phyloP scores from a whole-genome alignment of 495 filamentous ascomycete species.

The Penicillium canescens region DNA sequence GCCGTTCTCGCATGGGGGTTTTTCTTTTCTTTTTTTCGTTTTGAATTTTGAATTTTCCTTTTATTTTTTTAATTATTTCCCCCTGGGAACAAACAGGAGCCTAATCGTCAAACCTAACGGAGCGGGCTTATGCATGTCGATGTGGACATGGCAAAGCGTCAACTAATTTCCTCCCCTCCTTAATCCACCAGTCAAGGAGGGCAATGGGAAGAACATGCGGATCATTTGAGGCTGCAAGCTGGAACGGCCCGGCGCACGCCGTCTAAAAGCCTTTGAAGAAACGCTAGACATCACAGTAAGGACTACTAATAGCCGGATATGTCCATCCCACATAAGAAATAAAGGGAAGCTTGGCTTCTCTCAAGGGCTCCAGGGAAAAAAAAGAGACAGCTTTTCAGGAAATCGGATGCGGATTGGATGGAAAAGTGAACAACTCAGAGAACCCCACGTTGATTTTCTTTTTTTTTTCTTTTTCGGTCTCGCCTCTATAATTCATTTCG shows the following conservation, averaged over 20 bases:
- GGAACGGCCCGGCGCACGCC: slow-evolving; percentile 53
- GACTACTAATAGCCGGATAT: slow-evolving; percentile 7
- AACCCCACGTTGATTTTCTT: slow-evolving; percentile 24
- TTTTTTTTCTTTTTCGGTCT: slow-evolving; percentile 6
- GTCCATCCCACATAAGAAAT: slow-evolving; percentile 8
- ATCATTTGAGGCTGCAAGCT: slow-evolving; percentile 55
- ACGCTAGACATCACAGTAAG: slow-evolving; percentile 35
- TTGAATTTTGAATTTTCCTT: slow-evolving; percentile 2
- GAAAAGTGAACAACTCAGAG: slow-evolving; percentile 37
- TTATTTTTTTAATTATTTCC: slow-evolving; percentile 2
- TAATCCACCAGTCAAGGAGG: slow-evolving; percentile 40
- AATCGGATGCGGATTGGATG: slow-evolving; percentile 18
- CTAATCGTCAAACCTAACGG: slow-evolving; percentile 42
- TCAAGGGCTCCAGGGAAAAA: slow-evolving; percentile 7
- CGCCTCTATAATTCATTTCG: neutral
- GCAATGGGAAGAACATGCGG: slow-evolving; percentile 44
- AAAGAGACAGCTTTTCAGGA: slow-evolving; percentile 3
- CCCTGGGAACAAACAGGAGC: slow-evolving; percentile 38
- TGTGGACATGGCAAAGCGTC: slow-evolving; percentile 39
- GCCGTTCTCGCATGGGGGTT: slow-evolving; percentile 20
- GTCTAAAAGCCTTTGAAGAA: slow-evolving; percentile 44
- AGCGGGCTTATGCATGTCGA: slow-evolving; percentile 42
- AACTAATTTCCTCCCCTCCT: slow-evolving; percentile 35
- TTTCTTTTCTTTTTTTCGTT: slow-evolving; percentile 6
- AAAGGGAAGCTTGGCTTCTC: slow-evolving; percentile 12